Base-by-base conservation (phyloP, 2,329 filamentous ascomycete genomes). In the Aspergillus aculeatinus region DNA sequence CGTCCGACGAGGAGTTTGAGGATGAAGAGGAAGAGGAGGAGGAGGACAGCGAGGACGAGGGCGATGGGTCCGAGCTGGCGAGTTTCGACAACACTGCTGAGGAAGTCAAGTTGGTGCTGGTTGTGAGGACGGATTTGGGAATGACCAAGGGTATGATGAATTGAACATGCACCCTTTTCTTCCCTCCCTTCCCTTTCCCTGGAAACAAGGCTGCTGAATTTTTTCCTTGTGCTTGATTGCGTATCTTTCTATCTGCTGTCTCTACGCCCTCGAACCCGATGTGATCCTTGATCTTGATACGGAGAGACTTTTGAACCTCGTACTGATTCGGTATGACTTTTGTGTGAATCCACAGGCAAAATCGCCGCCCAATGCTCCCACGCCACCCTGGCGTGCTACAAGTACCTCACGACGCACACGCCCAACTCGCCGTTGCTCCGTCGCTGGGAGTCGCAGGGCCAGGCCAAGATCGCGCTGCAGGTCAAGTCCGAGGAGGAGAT, bases 331-430 rank as follows among this genome's bases (percentile, higher is more conserved):
- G 52, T 33, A 14, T 19, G 10, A 48, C 16, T 39, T 14, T 19
- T n/a, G 19, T 4, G 47, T 23, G 42, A n/a, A n/a, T 48, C 27
- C 9, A 50, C 65, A 96, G 94, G 94, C 70, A 99, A 99, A 83
- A 97, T 98, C 70, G 95, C 92, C 59, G 95, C 95, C 7, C 95
- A 98, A 79, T 94, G 90, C 79, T 90, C 89, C 53, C 95, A 98
- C 77, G 95, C 95, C n/a, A 96, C 94, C 3, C 87, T 99, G 59
- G 93, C 94, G 58, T 98, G 94, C 85, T 99, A 96, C 87, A 98
- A 97, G 80, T 81, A 87, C 60, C 87, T 96, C 65, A 78, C 86
- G 59, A 78, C 81, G 49, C 77, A 80, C 57, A 80, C 85, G n/a
- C 76, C 81, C 2, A 76, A 79, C 55, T 79, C 82, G 55, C 78